Conservation (phyloP, 768 basidiomycete species). For the Leccinum disarticulatum region DNA sequence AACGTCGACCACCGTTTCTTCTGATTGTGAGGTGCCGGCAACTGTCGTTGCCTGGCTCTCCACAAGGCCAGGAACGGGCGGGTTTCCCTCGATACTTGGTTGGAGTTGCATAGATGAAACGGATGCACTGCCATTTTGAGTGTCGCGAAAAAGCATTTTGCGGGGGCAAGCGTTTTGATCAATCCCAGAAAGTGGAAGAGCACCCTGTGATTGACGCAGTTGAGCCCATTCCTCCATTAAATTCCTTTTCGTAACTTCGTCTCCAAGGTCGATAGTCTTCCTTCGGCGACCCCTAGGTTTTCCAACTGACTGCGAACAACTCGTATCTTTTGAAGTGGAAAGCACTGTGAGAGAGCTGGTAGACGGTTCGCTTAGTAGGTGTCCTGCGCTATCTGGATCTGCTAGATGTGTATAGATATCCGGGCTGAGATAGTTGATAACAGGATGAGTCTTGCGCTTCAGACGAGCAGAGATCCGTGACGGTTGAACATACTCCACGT, state of each 20-base stretch:
- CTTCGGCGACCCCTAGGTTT: slow-evolving; percentile 19
- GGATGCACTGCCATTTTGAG: slow-evolving; percentile 1
- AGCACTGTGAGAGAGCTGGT: slow-evolving; percentile 1
- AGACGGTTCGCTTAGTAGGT: slow-evolving; percentile 10
- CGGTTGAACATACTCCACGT: slow-evolving; percentile 4
- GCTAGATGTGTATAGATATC: slow-evolving; percentile 33
- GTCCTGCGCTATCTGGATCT: slow-evolving; percentile 15
- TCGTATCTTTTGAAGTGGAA: slow-evolving; percentile 1
- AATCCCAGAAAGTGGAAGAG: slow-evolving; percentile 15
- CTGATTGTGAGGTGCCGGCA: slow-evolving; percentile 1
- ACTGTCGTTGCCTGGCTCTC: background rate
- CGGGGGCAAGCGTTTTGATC: slow-evolving; percentile 1
- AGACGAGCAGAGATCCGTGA: slow-evolving; percentile 24
- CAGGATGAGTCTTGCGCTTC: slow-evolving; percentile 19
- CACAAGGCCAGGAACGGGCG: background rate
- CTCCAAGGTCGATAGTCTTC: slow-evolving; percentile 14
- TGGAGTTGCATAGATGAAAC: background rate
- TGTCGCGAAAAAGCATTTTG: background rate
- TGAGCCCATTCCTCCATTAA: slow-evolving; percentile 33
- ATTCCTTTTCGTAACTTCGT: slow-evolving; percentile 23
- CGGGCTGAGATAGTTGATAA: slow-evolving; percentile 13
- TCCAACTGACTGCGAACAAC: slow-evolving; percentile 5
- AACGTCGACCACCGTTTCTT: slow-evolving; percentile 1
- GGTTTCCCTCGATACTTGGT: background rate
- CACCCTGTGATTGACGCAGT: slow-evolving; percentile 30